These are phyloP conservation scores for Vigna nakashimae DNA, from an alignment of 306 rosid genomes.

Conservation along the genomic window DNA sequence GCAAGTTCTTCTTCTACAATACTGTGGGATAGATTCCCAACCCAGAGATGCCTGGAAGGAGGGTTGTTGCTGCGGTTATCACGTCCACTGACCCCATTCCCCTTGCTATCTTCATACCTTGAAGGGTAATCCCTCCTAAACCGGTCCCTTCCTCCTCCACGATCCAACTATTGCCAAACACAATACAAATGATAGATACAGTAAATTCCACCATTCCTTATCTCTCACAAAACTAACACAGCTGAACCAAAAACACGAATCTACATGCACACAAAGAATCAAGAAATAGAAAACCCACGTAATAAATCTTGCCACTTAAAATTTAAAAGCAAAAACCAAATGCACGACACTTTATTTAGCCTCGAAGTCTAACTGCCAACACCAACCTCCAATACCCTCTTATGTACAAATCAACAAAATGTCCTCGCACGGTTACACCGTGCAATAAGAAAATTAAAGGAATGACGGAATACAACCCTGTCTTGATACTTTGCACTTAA, in stretches of 20 bases:
- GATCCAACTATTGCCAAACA: slow-evolving; percentile 47
- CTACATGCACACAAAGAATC: not conserved
- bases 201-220: slow-evolving; percentile 14
- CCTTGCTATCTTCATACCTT: slow-evolving; percentile 51
- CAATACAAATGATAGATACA: slow-evolving; percentile 26
- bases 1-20: slow-evolving; percentile 71
- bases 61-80: slow-evolving; percentile 52
- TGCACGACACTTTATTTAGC: not conserved
- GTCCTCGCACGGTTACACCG: not conserved
- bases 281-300: not conserved
- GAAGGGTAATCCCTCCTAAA: slow-evolving; percentile 60
- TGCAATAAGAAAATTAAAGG: not conserved
- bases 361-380: not conserved
- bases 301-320: not conserved
- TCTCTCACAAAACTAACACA: slow-evolving; percentile 31
- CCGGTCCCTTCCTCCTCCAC: slow-evolving; percentile 62
- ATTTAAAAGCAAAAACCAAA: not conserved
- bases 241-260: not conserved
- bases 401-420: not conserved
- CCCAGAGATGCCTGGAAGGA: slow-evolving; percentile 92
- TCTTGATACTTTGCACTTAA: not conserved
- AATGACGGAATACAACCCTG: not conserved
- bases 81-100: slow-evolving; percentile 46
- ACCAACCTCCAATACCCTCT: not conserved
- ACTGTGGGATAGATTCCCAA: slow-evolving; percentile 77